phyloP scores from a whole-genome alignment of 192 early-diverging fungal genomes.

The Geranomyces variabilis region DNA sequence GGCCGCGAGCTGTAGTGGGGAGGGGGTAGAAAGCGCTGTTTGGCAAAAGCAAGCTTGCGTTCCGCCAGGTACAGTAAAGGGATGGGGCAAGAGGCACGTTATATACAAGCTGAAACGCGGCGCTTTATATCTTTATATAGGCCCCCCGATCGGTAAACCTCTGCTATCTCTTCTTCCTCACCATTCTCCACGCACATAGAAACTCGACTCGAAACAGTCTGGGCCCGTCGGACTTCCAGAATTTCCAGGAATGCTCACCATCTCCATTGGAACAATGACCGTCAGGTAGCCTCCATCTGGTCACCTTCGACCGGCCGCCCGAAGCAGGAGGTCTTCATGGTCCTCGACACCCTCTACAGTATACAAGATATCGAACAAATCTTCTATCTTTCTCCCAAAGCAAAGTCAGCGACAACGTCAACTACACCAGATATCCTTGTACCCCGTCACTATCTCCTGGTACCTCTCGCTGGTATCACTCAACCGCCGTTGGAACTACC shows the following conservation, averaged over 20 bases:
- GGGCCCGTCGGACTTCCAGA: constrained; percentile 4
- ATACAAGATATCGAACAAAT: constrained; percentile 13
- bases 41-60: too few species aligned
- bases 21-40: too few species aligned
- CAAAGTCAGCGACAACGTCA: constrained; percentile 7
- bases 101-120: too few species aligned
- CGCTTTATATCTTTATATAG: too few species aligned
- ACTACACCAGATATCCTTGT: constrained; percentile 11
- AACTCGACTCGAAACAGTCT: constrained; percentile 5
- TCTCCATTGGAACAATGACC: constrained; percentile 12
- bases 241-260: constrained; percentile 1
- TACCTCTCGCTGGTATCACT: constrained; percentile 14
- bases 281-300: constrained; percentile 9
- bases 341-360: constrained; percentile 13
- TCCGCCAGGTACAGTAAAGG: too few species aligned
- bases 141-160: too few species aligned
- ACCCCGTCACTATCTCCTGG: constrained; percentile 6
- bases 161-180: too few species aligned
- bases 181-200: too few species aligned
- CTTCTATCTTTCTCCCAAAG: constrained; percentile 12
- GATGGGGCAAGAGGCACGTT: not conserved
- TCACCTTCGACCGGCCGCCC: constrained; percentile 11
- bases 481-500: constrained; percentile 13
- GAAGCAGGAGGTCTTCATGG: constrained; percentile 13
- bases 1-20: too few species aligned